These are phyloP conservation scores for Beauveria varroae DNA, from an alignment of 2,329 filamentous ascomycete species.

Conservation along the genomic window DNA sequence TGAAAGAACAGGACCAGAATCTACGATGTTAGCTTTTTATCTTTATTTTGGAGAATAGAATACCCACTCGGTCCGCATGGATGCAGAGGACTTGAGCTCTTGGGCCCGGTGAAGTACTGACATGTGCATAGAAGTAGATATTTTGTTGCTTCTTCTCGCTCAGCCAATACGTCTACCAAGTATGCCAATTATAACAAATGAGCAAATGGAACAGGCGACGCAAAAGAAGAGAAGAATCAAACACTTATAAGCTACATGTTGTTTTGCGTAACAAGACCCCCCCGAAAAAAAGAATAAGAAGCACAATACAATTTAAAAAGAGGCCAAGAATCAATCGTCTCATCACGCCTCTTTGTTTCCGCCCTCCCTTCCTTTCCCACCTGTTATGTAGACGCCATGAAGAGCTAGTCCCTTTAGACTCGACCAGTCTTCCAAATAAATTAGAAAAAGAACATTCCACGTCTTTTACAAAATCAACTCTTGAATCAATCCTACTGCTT, in stretches of 20 bases:
- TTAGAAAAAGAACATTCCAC: constrained; percentile 12
- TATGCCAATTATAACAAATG: background rate
- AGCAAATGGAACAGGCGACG: no score
- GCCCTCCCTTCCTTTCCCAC: constrained; percentile 2
- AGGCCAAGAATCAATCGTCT: background rate
- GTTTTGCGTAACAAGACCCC: background rate
- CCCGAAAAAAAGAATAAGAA: background rate
- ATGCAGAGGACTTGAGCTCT: no score
- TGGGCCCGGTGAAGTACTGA: no score
- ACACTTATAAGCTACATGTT: background rate
- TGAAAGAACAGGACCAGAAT: no score
- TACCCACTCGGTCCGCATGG: no score
- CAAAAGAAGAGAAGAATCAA: background rate
- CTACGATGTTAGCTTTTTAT: no score
- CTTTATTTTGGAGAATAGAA: no score
- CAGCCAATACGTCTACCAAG: no score
- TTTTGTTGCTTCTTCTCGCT: no score
- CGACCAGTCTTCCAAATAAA: constrained; percentile 13
- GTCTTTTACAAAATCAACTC: background rate
- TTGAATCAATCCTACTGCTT: background rate
- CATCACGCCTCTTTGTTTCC: background rate
- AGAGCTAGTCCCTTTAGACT: constrained; percentile 1
- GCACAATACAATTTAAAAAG: background rate
- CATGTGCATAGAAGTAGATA: no score
- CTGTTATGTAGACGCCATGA: constrained; percentile 7